phyloP scores from a whole-genome alignment of 257 asterid species.

The Schizonepeta tenuifolia region DNA sequence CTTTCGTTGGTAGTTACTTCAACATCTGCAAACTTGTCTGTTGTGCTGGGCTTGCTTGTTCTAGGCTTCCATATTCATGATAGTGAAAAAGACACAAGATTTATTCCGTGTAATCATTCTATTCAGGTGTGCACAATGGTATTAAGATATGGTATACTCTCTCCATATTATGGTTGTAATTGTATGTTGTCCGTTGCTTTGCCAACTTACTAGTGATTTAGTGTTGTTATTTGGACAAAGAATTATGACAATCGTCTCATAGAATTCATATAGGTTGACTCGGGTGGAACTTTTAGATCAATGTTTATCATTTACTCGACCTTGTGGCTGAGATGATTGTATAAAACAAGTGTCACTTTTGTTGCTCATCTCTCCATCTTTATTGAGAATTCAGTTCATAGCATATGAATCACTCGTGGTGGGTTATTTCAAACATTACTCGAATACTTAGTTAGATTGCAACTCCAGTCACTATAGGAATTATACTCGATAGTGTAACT shows the following conservation, averaged over 20 bases:
- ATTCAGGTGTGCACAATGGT: background rate
- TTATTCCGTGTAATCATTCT: background rate
- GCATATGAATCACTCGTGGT: background rate
- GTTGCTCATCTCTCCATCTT: background rate
- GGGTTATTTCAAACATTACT: background rate
- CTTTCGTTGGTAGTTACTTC: background rate
- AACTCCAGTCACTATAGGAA: background rate
- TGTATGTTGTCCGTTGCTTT: background rate
- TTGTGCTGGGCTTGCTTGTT: background rate
- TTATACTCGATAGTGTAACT: background rate
- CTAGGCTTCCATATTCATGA: background rate
- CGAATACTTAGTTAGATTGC: background rate
- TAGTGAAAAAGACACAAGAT: background rate
- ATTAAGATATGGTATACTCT: background rate
- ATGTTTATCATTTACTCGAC: background rate
- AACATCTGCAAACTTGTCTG: too few relatives aligned
- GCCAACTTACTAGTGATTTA: background rate
- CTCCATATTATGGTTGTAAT: background rate
- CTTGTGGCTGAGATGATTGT: background rate
- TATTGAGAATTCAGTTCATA: background rate
- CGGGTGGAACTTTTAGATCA: background rate
- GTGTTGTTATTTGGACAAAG: background rate
- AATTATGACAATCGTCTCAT: background rate
- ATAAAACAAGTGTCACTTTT: background rate
- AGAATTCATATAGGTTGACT: background rate